Evolutionary conservation across 495 filamentous ascomycete species (phyloP).

Genomic region (Lophium mytilinum): DNA sequence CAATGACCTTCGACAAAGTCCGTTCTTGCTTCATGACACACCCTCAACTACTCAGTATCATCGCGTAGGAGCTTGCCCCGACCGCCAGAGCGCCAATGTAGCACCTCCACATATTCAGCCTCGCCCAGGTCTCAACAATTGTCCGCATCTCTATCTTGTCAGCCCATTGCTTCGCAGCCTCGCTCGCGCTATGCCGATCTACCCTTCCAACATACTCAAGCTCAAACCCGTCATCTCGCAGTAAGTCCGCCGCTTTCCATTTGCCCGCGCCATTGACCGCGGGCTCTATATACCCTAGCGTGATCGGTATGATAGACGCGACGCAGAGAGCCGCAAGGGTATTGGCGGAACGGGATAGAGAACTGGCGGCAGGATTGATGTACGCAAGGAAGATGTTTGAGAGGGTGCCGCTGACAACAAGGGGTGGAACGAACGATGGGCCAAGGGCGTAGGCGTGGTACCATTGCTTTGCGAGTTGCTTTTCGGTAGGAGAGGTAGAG

Average conservation of each 20-base stretch:
- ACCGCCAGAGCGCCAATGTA: conserved; percentile 8
- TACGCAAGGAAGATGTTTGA: conserved; percentile 20
- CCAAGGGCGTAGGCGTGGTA: conserved; percentile 26
- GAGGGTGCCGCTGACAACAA: conserved; percentile 24
- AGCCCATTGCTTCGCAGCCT: conserved; percentile 18
- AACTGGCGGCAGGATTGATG: neutral
- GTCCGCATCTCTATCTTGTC: conserved; percentile 22
- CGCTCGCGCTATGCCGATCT: conserved; percentile 16
- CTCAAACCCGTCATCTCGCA: conserved; percentile 27
- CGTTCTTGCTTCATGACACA: too few relatives aligned
- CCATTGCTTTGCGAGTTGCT: conserved; percentile 30
- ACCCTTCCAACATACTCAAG: conserved; percentile 18
- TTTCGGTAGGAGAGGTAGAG: conserved; percentile 16
- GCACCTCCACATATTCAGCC: conserved; percentile 19
- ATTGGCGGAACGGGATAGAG: conserved; percentile 2
- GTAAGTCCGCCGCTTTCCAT: conserved; percentile 29
- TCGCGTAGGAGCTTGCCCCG: conserved; percentile 19
- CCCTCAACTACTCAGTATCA: neutral
- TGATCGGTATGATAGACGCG: conserved; percentile 27
- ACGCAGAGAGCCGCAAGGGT: conserved; percentile 14
- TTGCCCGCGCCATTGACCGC: conserved; percentile 29
- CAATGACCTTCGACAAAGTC: too few relatives aligned
- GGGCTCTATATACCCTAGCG: conserved; percentile 28
- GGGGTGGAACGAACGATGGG: conserved; percentile 26
- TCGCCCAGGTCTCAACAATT: conserved; percentile 19